These are phyloP conservation scores for Gonapodya sp. DNA, from an alignment of 192 early-diverging fungal genomes.

Conservation along the genomic window DNA sequence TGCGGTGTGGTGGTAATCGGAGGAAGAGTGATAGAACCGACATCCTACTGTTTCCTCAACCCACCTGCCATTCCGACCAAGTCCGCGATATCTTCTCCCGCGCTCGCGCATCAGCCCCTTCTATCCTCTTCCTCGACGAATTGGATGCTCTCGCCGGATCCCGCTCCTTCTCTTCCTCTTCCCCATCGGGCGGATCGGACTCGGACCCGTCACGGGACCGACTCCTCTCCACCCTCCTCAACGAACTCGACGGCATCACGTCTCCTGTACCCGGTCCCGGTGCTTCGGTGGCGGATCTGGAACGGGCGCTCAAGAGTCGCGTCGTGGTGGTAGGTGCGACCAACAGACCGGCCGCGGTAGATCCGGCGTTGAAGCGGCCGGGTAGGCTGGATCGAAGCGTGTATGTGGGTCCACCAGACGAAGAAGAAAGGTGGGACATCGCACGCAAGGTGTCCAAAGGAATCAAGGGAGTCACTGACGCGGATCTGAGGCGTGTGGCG, in stretches of 20 bases:
- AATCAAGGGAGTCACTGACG: constrained; percentile 44
- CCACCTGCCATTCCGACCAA: not conserved
- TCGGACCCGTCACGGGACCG: constrained; percentile 65
- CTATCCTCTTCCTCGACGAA: constrained; percentile 94
- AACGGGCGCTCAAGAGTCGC: not conserved
- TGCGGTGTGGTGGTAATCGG: not conserved
- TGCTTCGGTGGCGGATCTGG: constrained; percentile 52
- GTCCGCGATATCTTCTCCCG: constrained; percentile 71
- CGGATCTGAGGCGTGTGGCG: constrained; percentile 40
- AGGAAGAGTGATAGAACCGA: not conserved
- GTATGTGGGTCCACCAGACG: constrained; percentile 52
- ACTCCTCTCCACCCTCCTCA: constrained; percentile 72
- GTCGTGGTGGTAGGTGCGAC: constrained; percentile 85
- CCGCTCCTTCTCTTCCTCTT: constrained; percentile 36
- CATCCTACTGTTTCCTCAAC: not conserved
- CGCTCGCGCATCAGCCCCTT: constrained; percentile 67
- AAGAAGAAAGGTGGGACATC: constrained; percentile 48
- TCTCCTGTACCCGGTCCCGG: not conserved
- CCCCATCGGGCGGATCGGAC: constrained; percentile 45
- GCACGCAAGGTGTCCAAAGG: constrained; percentile 47
- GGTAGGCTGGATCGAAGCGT: constrained; percentile 84
- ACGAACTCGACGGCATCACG: constrained; percentile 94
- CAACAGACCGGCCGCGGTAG: constrained; percentile 76
- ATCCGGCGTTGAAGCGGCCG: constrained; percentile 75
- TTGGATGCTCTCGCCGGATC: constrained; percentile 93